A percentile compares a stretch with the other conserved stretches of the same genome.
Conservation (phyloP, 257 asterid genomes). For the Anisodus tanguticus region DNA sequence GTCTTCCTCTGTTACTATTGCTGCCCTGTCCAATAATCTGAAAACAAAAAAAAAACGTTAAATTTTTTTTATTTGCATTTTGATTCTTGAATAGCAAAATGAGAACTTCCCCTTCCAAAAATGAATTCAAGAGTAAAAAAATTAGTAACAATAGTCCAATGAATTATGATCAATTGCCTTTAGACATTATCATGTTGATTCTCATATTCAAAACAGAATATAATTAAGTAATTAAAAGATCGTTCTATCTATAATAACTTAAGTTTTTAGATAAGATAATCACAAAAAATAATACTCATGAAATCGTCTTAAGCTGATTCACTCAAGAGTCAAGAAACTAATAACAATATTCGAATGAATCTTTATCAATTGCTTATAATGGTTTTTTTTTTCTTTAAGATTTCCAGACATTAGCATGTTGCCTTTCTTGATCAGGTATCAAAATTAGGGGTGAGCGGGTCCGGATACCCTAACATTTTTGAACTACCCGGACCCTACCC, state of each 20-base stretch:
- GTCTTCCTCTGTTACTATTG: slow-evolving; percentile 60
- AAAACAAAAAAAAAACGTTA: neutral
- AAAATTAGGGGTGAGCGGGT: too few species aligned
- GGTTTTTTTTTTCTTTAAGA: neutral
- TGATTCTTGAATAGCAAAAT: neutral
- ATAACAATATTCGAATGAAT: neutral
- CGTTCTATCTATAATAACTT: too few species aligned
- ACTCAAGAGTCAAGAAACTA: neutral
- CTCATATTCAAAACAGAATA: too few species aligned
- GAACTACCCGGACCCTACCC: too few species aligned
- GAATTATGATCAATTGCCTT: neutral
- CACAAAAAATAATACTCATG: neutral
- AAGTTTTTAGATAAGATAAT: neutral
- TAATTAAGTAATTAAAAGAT: too few species aligned
- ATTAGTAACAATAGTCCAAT: neutral
- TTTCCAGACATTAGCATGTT: neutral
- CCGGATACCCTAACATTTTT: too few species aligned
- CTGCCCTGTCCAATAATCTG: slow-evolving; percentile 87
- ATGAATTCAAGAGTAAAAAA: neutral
- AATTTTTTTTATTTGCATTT: neutral
- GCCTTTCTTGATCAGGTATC: neutral
- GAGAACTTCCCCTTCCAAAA: neutral
- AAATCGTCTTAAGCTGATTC: neutral
- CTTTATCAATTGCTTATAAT: neutral
- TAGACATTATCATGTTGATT: neutral